Evolutionary conservation across 1,284 basidiomycete species (phyloP).

Genomic region (Melampsora larici-populina): DNA sequence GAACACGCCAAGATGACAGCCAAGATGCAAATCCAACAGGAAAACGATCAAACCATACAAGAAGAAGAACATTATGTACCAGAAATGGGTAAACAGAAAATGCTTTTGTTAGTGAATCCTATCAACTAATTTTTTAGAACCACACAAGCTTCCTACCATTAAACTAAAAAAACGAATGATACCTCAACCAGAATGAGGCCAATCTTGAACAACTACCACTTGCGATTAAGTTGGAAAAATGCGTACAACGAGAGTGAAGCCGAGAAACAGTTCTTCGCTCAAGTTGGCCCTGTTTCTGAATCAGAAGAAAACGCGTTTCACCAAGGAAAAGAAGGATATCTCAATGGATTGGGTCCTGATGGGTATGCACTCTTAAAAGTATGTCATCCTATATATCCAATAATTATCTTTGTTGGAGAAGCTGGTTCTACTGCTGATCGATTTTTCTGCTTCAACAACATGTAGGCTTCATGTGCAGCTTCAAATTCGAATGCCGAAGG

Average conservation of each 20-base stretch:
- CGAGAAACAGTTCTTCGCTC: neutral
- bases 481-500: neutral
- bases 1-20: neutral
- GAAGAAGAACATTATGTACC: neutral
- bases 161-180: neutral
- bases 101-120: neutral
- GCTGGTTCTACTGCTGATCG: neutral
- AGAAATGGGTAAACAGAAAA: neutral
- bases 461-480: neutral
- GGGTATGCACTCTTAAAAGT: neutral
- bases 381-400: neutral
- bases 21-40: neutral
- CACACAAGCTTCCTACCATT: neutral
- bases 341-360: neutral
- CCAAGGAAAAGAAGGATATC: neutral
- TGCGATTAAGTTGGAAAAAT: neutral
- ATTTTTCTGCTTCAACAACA: neutral
- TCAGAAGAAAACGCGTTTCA: neutral
- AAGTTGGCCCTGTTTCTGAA: neutral
- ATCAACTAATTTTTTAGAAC: neutral
- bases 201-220: neutral
- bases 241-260: neutral
- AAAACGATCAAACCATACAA: neutral
- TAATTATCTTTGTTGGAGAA: neutral
- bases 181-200: neutral